These are phyloP conservation scores for Suhomyces kunorum DNA, from an alignment of 1,139 yeast genomes.

Conservation along the genomic window DNA sequence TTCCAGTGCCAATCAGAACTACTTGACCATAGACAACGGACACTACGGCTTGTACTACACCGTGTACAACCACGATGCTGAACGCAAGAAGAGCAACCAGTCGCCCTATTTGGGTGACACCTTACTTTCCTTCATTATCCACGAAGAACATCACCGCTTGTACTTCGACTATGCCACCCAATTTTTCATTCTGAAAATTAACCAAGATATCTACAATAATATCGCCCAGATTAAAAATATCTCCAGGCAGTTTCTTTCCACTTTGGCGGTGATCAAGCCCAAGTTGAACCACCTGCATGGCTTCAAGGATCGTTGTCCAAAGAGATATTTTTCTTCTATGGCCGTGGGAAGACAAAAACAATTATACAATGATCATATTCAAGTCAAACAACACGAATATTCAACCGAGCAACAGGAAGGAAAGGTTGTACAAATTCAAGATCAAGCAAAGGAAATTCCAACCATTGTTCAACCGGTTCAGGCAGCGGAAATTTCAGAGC, in stretches of 20 bases:
- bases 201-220: constrained; percentile 31
- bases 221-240: constrained; percentile 26
- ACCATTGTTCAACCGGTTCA: background rate
- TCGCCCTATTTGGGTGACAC: constrained; percentile 15
- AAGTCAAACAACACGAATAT: constrained; percentile 4
- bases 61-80: constrained; percentile 43
- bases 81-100: constrained; percentile 19
- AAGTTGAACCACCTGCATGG: background rate
- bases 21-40: constrained; percentile 39
- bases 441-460: background rate
- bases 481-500: background rate
- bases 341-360: constrained; percentile 8
- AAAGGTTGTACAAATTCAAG: background rate
- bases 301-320: background rate
- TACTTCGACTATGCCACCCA: constrained; percentile 20
- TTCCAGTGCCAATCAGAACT: constrained; percentile 26
- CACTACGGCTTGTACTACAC: constrained; percentile 50
- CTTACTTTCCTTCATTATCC: constrained; percentile 14
- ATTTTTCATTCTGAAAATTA: constrained; percentile 34
- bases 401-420: background rate
- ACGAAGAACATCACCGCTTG: constrained; percentile 5
- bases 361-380: background rate
- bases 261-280: constrained; percentile 15
- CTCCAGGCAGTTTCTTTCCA: constrained; percentile 23
- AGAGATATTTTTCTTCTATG: constrained; percentile 5